These are phyloP conservation scores for Gossypium turneri DNA, from an alignment of 345 rosid species.

Conservation along the genomic window DNA sequence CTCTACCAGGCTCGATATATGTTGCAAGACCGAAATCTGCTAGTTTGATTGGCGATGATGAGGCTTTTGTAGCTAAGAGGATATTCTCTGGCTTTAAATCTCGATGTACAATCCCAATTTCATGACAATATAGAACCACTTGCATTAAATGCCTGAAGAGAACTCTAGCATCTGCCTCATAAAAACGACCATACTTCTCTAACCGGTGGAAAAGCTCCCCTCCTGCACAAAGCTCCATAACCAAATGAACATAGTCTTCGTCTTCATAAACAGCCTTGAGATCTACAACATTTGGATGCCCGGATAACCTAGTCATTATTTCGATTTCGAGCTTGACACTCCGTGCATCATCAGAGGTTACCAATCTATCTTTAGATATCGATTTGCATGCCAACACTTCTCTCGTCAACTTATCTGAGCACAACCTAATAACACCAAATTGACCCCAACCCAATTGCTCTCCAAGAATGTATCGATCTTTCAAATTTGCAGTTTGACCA, in stretches of 20 bases:
- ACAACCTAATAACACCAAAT: conserved; percentile 60
- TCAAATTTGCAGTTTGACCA: conserved; percentile 40
- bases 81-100: conserved; percentile 74
- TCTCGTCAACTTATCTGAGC: conserved; percentile 55
- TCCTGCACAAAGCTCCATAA: conserved; percentile 76
- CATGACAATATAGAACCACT: conserved; percentile 59
- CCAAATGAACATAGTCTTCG: conserved; percentile 52
- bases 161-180: conserved; percentile 50
- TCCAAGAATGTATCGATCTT: conserved; percentile 46
- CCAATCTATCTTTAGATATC: conserved; percentile 55
- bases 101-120: conserved; percentile 59
- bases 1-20: conserved; percentile 48
- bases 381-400: conserved; percentile 65
- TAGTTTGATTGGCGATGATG: conserved; percentile 56
- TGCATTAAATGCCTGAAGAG: conserved; percentile 61
- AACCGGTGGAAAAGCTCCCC: conserved; percentile 61
- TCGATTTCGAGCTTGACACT: conserved; percentile 70
- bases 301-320: conserved; percentile 64
- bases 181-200: conserved; percentile 53
- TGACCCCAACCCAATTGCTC: conserved; percentile 71
- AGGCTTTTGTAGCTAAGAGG: conserved; percentile 50
- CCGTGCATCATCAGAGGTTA: conserved; percentile 45
- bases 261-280: conserved; percentile 73
- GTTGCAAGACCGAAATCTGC: conserved; percentile 79
- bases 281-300: conserved; percentile 67